Base-by-base conservation (phyloP, 2,329 filamentous ascomycete species). In the Penicillium freii region DNA sequence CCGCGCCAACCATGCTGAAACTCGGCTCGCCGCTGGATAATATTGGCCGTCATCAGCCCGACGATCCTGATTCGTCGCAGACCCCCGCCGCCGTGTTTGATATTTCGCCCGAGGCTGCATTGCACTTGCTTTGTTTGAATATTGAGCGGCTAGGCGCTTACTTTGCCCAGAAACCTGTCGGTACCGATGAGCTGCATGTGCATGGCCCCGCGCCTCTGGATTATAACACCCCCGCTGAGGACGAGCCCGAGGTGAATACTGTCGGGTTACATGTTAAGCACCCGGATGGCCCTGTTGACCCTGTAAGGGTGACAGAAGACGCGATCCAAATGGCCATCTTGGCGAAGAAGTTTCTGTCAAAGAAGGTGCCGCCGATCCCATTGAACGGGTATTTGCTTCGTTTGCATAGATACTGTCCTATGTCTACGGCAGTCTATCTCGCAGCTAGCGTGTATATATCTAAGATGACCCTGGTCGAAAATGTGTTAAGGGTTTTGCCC, bases 341-440 rank as follows among this genome's bases (percentile, higher is more conserved):
- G 62, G 91, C 91, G 19, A 87, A 92, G 65, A 94, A 94, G 69
- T 99, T 99, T 76, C 95, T 94, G 78, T 93, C 89, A 62, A 96
- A 94, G 72, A 85, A 87, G 50, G 86, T 91, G 17, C 93, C 94
- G 21, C 87, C 89, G 11, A 93, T 97, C 63, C 83, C 86, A 36
- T 82, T 97, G 46, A 85, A 88, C 69, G 89, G 94, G 62, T 99
- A 97, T 71, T 83, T 97, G 25, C 81, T 87, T 67, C 89, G 93
- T 17, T 84, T 97, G 57, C 92, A 97, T 76, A 86, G 86, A 57
- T 97, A 89, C 77, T 97, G 93, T 69, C 92, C 94, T 4, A 92
- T 96, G 84, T 95, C 90, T 61, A 92, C 92, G 0, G 93, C 88
- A 25, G 93, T 97, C 10, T 97, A 96, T 76, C 86, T 99, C 27